Conservation (phyloP, 1,284 basidiomycete genomes). For the Ganoderma sp. region DNA sequence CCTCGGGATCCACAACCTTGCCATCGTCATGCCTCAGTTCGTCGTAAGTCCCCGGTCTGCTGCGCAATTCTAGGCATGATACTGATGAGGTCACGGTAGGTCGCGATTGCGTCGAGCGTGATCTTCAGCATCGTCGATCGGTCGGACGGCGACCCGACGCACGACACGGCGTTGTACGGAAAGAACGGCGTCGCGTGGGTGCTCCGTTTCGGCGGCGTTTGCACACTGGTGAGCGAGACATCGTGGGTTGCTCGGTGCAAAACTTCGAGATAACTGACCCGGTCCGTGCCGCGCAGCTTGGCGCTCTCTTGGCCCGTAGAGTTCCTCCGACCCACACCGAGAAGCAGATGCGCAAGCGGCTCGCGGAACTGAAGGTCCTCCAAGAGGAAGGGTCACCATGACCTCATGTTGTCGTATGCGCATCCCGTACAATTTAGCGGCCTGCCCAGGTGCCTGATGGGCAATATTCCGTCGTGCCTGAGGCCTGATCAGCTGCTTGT, state of each 20-base stretch:
- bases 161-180: constrained; percentile 68
- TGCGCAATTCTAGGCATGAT: neutral
- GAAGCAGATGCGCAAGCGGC: constrained; percentile 81
- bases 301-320: constrained; percentile 76
- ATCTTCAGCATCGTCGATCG: constrained; percentile 86
- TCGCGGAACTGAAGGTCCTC: constrained; percentile 79
- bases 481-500: neutral
- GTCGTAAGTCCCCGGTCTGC: constrained; percentile 61
- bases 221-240: constrained; percentile 64
- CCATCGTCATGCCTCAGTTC: constrained; percentile 92
- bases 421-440: neutral
- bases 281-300: constrained; percentile 45
- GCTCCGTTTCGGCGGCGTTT: constrained; percentile 88
- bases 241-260: neutral
- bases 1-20: constrained; percentile 93
- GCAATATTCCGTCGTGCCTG: neutral
- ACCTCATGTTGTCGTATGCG: constrained; percentile 26
- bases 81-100: constrained; percentile 49
- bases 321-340: constrained; percentile 89
- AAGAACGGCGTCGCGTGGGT: constrained; percentile 94
- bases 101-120: constrained; percentile 85
- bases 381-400: constrained; percentile 61
- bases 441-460: neutral
- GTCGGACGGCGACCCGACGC: constrained; percentile 45
- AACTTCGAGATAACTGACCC: constrained; percentile 8